Evolutionary conservation across 1,139 yeast genomes (phyloP), one percentile per base, ranked within the genome.

Genomic region (Meyerozyma elateridarum): DNA sequence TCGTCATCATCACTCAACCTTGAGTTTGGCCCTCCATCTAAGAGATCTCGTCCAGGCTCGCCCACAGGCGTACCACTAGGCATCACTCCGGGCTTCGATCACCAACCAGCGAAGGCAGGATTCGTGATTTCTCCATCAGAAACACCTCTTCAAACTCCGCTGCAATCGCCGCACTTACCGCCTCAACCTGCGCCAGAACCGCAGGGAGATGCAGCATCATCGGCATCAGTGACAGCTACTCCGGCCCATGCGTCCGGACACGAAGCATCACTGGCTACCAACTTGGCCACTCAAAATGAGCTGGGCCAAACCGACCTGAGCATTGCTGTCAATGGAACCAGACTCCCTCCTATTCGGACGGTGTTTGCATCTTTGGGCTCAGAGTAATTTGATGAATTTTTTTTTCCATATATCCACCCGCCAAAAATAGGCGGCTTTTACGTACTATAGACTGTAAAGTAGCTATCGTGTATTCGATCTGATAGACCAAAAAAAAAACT

Each of bases 121-220:
- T 52, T 51, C 36, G 42, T 44, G 27, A 46, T 51, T 15, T 51
- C 64, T 8, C 70, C 70, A 3, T 51, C 49, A 33, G 68, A 62
- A 13, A 63, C 70, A 3, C 70, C 70, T 7, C 45, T 61, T 22
- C 67, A 61, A 36, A 66, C 73, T 0, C 73, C 73, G n/a, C 51
- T 57, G 17, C 70, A 65, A 34, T 60, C 70, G 21, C 73, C 73
- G 4, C 66, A 56, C 30, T 49, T 65, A 38, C 54, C 48, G 25
- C 61, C 70, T 2, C 47, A 45, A 20, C 38, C 34, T 11, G 15
- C 25, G 11, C 18, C 33, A 16, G 4, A 13, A 8, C 20, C 20
- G 13, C 18, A 7, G 25, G 13, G 2, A 12, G 25, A 9, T 14
- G 13, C 31, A 32, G 35, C 28, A 25, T 28, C 19, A 22, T 34